Percentiles rank a stretch among this genome's conserved stretches.
Conservation (phyloP, 2,329 filamentous ascomycete genomes). For the Curvularia sp. region DNA sequence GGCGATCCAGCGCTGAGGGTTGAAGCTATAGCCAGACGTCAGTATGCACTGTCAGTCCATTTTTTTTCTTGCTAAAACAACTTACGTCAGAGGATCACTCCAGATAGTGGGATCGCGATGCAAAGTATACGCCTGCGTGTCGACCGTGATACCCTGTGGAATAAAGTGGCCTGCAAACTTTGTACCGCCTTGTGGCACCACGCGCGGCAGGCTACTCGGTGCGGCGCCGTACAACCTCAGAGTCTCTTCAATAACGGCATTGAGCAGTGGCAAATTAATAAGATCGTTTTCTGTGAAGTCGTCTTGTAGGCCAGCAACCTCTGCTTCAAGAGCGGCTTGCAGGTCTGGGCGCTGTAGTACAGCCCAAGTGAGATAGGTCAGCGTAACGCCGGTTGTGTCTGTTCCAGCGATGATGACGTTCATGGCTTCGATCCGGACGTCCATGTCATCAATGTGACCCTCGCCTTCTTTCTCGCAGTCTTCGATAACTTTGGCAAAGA, state of each 20-base stretch:
- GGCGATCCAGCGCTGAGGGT: slow-evolving; percentile 44
- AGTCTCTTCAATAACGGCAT: slow-evolving; percentile 52
- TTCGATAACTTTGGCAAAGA: slow-evolving; percentile 45
- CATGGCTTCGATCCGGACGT: slow-evolving; percentile 43
- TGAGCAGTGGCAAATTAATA: slow-evolving; percentile 43
- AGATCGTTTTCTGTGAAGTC: slow-evolving; percentile 43
- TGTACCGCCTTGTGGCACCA: slow-evolving; percentile 46
- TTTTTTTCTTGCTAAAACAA: background rate
- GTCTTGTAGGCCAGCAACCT: slow-evolving; percentile 26
- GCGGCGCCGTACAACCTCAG: slow-evolving; percentile 48
- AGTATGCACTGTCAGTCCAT: background rate
- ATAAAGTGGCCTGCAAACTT: slow-evolving; percentile 47
- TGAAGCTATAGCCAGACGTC: slow-evolving; percentile 34
- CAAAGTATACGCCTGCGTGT: slow-evolving; percentile 51
- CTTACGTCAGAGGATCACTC: slow-evolving; percentile 36
- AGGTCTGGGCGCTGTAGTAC: slow-evolving; percentile 35
- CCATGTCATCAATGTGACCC: slow-evolving; percentile 42
- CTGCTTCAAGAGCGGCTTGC: slow-evolving; percentile 30
- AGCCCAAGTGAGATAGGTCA: slow-evolving; percentile 48
- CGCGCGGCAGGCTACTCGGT: slow-evolving; percentile 47
- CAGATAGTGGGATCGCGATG: slow-evolving; percentile 48
- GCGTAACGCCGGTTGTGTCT: slow-evolving; percentile 44
- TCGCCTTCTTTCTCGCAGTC: slow-evolving; percentile 40
- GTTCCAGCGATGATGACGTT: slow-evolving; percentile 47
- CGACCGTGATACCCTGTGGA: slow-evolving; percentile 48